phyloP scores from a whole-genome alignment of 2,329 filamentous ascomycete species.

The Elsinoe perseae region DNA sequence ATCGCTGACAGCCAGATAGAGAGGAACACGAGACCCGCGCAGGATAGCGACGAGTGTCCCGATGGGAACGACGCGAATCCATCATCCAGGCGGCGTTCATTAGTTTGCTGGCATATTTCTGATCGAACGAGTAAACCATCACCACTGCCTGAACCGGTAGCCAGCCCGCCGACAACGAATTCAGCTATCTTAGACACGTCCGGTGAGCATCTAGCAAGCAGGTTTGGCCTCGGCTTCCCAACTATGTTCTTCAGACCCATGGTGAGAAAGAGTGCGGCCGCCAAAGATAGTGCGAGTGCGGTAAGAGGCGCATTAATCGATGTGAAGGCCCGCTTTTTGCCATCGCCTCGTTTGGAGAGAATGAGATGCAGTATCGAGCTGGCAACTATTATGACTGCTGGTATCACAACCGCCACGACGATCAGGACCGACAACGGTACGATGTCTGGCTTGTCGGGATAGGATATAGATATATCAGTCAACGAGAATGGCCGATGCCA shows the following conservation, averaged over 20 bases:
- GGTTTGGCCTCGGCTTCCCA: conserved; percentile 56
- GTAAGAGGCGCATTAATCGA: conserved; percentile 79
- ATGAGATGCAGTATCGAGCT: conserved; percentile 55
- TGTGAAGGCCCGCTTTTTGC: conserved; percentile 35
- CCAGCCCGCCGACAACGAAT: conserved; percentile 56
- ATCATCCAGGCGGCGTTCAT: conserved; percentile 59
- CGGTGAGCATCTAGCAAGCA: conserved; percentile 64
- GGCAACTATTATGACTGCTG: conserved; percentile 59
- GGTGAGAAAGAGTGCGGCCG: conserved; percentile 69
- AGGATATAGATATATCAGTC: conserved; percentile 71
- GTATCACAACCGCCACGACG: conserved; percentile 55
- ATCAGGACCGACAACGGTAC: conserved; percentile 60
- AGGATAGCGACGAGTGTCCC: conserved; percentile 65
- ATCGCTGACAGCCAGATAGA: neutral
- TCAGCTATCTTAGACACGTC: conserved; percentile 53
- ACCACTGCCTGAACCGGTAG: conserved; percentile 31
- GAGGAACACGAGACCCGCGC: conserved; percentile 38
- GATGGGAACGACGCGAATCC: conserved; percentile 80
- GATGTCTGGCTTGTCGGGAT: conserved; percentile 64
- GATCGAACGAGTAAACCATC: conserved; percentile 55
- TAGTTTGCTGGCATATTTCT: conserved; percentile 64
- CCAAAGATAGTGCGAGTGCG: conserved; percentile 69
- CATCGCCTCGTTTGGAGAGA: neutral
- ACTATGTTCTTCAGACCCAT: conserved; percentile 72
- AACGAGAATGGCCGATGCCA: conserved; percentile 64